A percentile compares a stretch with the other conserved stretches of the same genome.
Conservation (phyloP, 169 alveolate genomes). For the Toxoplasma gondii region DNA sequence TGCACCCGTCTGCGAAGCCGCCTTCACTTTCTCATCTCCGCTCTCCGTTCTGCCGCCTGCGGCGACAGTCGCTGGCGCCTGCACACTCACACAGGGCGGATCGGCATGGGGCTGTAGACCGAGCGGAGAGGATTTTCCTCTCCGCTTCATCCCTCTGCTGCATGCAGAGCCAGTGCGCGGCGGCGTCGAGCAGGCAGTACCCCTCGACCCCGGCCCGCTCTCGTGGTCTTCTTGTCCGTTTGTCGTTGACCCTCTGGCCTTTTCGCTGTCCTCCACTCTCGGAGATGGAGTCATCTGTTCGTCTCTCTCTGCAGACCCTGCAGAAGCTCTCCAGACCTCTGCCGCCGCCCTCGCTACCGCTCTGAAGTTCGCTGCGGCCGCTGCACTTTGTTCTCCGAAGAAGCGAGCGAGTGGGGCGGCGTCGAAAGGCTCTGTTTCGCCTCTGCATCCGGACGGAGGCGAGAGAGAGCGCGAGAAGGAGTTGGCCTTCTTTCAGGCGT, state of each 20-base stretch:
- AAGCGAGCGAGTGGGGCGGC: neutral
- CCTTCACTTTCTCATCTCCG: too few species aligned
- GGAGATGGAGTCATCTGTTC: neutral
- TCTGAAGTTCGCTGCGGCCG: neutral
- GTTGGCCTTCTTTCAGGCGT: neutral
- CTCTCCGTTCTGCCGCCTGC: neutral
- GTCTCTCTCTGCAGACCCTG: neutral
- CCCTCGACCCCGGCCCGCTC: neutral
- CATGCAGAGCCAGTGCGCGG: neutral
- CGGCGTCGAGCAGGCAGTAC: neutral
- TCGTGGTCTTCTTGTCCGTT: neutral
- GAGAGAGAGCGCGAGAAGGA: neutral
- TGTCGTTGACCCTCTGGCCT: neutral
- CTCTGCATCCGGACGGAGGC: neutral
- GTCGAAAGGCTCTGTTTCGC: neutral
- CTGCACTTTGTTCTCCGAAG: neutral
- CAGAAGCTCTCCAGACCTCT: neutral
- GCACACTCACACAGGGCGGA: neutral
- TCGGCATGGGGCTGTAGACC: neutral
- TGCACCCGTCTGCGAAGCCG: too few species aligned
- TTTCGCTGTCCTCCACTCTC: neutral
- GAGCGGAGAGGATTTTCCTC: constrained; percentile 20
- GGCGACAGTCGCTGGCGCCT: neutral
- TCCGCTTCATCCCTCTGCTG: neutral
- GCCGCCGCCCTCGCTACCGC: neutral